phyloP scores from a whole-genome alignment of 169 alveolate genomes.

The Plasmodium knowlesi region DNA sequence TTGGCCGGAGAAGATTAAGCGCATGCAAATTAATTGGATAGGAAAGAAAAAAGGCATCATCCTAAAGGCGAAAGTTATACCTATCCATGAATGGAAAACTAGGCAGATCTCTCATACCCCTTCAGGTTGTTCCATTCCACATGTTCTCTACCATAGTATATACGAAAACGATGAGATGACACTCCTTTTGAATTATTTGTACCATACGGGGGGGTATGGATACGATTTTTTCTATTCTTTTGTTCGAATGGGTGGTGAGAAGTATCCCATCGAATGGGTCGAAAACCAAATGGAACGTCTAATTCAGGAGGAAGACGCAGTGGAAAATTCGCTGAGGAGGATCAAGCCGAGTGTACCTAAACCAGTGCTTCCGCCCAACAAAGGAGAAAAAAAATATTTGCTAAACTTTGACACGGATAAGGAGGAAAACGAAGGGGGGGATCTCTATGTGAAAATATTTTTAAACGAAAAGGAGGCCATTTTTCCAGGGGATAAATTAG shows the following conservation, averaged over 20 bases:
- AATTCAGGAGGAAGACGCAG: background rate
- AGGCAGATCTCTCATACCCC: no score
- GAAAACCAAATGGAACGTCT: background rate
- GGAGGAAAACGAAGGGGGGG: background rate
- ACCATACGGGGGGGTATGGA: background rate
- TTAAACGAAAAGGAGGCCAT: slow-evolving; percentile 22
- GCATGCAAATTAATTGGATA: slow-evolving; percentile 92
- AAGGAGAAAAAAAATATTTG: background rate
- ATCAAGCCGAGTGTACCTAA: background rate
- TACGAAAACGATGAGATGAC: background rate
- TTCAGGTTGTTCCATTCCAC: background rate
- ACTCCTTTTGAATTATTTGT: slow-evolving; percentile 20
- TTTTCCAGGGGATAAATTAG: slow-evolving; percentile 22
- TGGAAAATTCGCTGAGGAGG: background rate
- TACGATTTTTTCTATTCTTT: background rate
- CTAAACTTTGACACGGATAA: background rate
- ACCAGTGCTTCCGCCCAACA: background rate
- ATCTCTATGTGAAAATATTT: slow-evolving; percentile 37
- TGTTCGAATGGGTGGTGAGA: background rate
- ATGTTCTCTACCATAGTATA: slow-evolving; percentile 1
- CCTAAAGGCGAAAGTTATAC: slow-evolving; percentile 23
- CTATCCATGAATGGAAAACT: background rate
- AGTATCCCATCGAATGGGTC: background rate
- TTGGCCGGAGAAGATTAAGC: slow-evolving; percentile 90
- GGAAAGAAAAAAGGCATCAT: slow-evolving; percentile 85